Conservation (phyloP, 495 filamentous ascomycete genomes). For the Clohesyomyces aquaticus region DNA sequence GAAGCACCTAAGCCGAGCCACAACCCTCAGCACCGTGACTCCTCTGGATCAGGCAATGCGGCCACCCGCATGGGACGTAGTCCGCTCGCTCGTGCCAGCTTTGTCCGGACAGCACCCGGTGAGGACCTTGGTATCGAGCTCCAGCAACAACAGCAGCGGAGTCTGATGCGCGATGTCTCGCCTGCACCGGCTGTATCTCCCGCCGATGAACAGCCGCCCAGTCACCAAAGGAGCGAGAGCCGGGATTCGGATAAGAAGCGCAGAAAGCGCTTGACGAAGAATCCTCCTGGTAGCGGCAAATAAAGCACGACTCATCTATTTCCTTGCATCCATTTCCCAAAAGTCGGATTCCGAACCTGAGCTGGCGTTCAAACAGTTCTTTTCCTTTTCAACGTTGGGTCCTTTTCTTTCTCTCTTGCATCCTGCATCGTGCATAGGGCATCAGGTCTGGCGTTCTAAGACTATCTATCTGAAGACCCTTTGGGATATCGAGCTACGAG, state of each 20-base stretch:
- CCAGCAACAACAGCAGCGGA: constrained; percentile 31
- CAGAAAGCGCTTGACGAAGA: constrained; percentile 34
- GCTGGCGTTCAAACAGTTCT: not conserved
- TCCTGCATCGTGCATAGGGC: not conserved
- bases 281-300: constrained; percentile 21
- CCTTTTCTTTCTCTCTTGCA: not conserved
- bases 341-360: not conserved
- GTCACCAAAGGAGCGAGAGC: constrained; percentile 25
- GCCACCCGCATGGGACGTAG: constrained; percentile 31
- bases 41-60: constrained; percentile 21
- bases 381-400: not conserved
- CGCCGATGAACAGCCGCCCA: not conserved
- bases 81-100: constrained; percentile 46
- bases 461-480: not conserved
- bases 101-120: constrained; percentile 38
- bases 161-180: constrained; percentile 27
- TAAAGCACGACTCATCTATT: not conserved
- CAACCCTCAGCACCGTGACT: constrained; percentile 8
- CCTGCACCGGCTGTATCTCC: constrained; percentile 22
- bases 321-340: not conserved
- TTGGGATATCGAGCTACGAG: not conserved
- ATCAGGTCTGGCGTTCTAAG: not conserved
- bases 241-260: constrained; percentile 34
- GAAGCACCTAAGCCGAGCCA: constrained; percentile 23
- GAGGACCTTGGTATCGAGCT: constrained; percentile 37